A percentile compares a stretch with the other conserved stretches of the same genome.
phyloP scores from a whole-genome alignment of 1,139 yeast genomes.

The Ogataea hybrid region DNA sequence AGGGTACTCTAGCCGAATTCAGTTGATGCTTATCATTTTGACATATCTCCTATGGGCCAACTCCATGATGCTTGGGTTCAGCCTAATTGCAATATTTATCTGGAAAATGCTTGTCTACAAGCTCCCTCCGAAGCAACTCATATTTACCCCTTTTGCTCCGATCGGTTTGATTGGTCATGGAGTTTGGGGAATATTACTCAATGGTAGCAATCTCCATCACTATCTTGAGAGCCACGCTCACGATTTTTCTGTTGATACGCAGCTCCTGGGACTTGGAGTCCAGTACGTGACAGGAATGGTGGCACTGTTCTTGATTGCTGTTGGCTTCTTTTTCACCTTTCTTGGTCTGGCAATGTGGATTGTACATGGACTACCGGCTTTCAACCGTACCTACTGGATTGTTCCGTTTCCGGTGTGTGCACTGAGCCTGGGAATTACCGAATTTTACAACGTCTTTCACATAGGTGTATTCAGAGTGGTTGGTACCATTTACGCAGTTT shows the following conservation, averaged over 20 bases:
- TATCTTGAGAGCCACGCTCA: conserved; percentile 27
- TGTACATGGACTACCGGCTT: conserved; percentile 28
- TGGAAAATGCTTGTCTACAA: conserved; percentile 57
- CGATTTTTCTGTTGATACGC: conserved; percentile 3
- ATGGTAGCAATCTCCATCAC: conserved; percentile 44
- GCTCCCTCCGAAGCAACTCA: conserved; percentile 47
- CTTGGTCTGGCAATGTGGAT: conserved; percentile 11
- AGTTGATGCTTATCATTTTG: conserved; percentile 51
- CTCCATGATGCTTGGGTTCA: conserved; percentile 60
- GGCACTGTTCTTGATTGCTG: conserved; percentile 38
- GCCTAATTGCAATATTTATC: conserved; percentile 53
- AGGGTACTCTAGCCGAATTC: conserved; percentile 30
- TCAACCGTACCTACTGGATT: conserved; percentile 71
- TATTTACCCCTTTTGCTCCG: conserved; percentile 58
- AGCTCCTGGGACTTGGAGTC: conserved; percentile 17
- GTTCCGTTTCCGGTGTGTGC: conserved; percentile 88
- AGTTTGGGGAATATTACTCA: conserved; percentile 58
- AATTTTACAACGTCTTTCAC: conserved; percentile 43
- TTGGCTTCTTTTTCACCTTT: conserved; percentile 42
- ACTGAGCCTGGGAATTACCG: conserved; percentile 58
- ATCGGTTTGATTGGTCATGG: conserved; percentile 80
- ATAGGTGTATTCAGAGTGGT: conserved; percentile 57
- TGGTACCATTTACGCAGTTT: conserved; percentile 57
- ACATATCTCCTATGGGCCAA: conserved; percentile 64
- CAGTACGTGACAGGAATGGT: conserved; percentile 23